Base-by-base conservation (phyloP, 164 flowering plant genomes). In the Nymphaea colorata region DNA sequence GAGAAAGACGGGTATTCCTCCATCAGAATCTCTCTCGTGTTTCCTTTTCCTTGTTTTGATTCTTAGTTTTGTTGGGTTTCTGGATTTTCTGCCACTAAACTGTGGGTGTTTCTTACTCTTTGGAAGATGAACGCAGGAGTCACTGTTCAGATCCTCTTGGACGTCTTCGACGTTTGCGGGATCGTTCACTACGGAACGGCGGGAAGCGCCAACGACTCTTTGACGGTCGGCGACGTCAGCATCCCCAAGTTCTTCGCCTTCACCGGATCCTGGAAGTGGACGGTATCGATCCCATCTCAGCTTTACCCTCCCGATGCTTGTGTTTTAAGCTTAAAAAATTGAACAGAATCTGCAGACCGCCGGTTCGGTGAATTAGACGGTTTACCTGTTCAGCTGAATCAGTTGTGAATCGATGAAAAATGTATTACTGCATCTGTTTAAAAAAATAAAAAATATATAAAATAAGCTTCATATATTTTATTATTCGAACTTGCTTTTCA, bases 111-210 rank as follows among this genome's bases (percentile, higher is more conserved):
- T 25, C 4, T 62, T 59, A 44, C 41, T 4, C 55, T 11, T 65
- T 44, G 43, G 55, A 7, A 84, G 90, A 36, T 82, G 67, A 84
- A 86, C 79, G 86, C 86, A 70, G 87, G 79, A 2, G 64, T 80
- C 60, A 81, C 87, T 0, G 78, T 81, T 45, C 86, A 86, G 72
- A 73, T 74, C 42, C 81, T 86, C 18, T 36, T 84, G 4, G 83
- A 82, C 41, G 41, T 71, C 16, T 86, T 84, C 63, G 81, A 84
- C 6, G 61, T 84, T 55, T 7, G 43, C 41, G 85, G 90, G 62
- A 68, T 82, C 2, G 85, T 86, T 44, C 90, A 86, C 67, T 86
- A 80, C 55, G 87, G 87, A 57, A 86, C 69, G 25, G 90, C 86
- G 7, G 87, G 87, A 66, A 79, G 81, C 55, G 45, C 84, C 6